Evolutionary conservation across 768 basidiomycete genomes (phyloP).

Genomic region (Trametes villosa): DNA sequence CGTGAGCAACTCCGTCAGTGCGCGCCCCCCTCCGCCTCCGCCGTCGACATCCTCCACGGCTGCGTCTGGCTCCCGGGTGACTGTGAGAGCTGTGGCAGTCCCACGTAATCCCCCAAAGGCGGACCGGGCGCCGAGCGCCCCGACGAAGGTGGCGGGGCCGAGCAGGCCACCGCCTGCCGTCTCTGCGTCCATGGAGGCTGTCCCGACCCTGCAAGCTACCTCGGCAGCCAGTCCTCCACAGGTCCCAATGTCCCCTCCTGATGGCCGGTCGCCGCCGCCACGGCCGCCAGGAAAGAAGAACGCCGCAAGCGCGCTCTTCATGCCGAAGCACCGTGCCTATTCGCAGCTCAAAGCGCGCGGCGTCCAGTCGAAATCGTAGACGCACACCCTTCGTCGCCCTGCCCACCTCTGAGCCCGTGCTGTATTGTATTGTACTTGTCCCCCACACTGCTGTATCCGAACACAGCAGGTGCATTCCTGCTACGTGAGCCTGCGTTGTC

Average conservation of each 20-base stretch:
- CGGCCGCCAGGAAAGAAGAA: constrained; percentile 57
- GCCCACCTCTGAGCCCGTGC: neutral
- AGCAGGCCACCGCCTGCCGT: neutral
- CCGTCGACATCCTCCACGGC: constrained; percentile 26
- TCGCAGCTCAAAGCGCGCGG: constrained; percentile 34
- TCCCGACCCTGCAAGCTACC: constrained; percentile 23
- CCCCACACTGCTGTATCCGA: constrained; percentile 10
- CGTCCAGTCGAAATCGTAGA: constrained; percentile 18
- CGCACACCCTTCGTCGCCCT: neutral
- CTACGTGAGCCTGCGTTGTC: constrained; percentile 6
- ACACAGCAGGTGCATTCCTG: constrained; percentile 1
- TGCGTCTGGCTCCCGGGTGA: constrained; percentile 43
- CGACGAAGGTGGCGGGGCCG: neutral
- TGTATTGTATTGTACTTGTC: neutral
- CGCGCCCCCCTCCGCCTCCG: constrained; percentile 9
- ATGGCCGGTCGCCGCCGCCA: constrained; percentile 36
- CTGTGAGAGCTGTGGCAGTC: constrained; percentile 53
- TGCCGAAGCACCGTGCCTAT: constrained; percentile 74
- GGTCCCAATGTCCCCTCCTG: constrained; percentile 28
- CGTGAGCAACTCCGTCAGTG: constrained; percentile 16
- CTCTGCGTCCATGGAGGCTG: constrained; percentile 15
- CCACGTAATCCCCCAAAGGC: constrained; percentile 29
- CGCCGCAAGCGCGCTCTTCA: constrained; percentile 65
- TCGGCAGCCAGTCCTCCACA: constrained; percentile 9
- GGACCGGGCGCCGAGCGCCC: neutral